Evolutionary conservation across 345 rosid species (phyloP), one percentile per base, ranked within the genome.

Genomic region (Eucalyptus erythrocorys): DNA sequence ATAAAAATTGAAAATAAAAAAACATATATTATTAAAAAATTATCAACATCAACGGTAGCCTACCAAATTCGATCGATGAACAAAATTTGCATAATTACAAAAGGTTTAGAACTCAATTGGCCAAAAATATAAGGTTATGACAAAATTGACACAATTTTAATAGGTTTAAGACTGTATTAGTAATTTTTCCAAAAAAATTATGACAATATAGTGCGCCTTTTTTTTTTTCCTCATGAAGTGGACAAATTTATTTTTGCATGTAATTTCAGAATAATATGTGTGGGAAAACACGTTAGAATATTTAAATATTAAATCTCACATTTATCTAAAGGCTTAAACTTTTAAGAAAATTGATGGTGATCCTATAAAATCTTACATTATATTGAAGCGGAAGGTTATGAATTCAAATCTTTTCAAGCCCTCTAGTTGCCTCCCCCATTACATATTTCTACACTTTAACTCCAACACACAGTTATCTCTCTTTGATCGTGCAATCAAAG

Each of bases 11-110:
- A 51, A 51, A 51, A 51, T 3, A 51, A 0, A 51, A 51, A 1
- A n/a, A n/a, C n/a, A n/a, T n/a, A 21, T 21, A 51, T 51, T 51
- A 2, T 51, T 51, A 51, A 21, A 51, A 51, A 51, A 51, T 21
- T 7, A 51, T 51, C 57, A 51, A 51, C 0, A 51, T 21, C 10
- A 51, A 3, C 1, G 0, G 1, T 51, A 19, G 24, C 10, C 0
- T 2, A 2, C 57, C 57, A 51, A 19, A 51, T 51, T 51, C 26
- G 1, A 0, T 51, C 1, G 2, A 4, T 19, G 57, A 51, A 51
- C 1, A 51, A 51, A 7, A 1, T 21, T 51, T 51, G 57, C 57
- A 21, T 51, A 51, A 8, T 51, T 51, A 21, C 57, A 21, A 51
- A 51, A 51, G 10, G 10, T 51, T 51, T 51, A 51, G 2, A 3